Conservation (phyloP, 306 rosid species). For the Trifolium fragiferum region DNA sequence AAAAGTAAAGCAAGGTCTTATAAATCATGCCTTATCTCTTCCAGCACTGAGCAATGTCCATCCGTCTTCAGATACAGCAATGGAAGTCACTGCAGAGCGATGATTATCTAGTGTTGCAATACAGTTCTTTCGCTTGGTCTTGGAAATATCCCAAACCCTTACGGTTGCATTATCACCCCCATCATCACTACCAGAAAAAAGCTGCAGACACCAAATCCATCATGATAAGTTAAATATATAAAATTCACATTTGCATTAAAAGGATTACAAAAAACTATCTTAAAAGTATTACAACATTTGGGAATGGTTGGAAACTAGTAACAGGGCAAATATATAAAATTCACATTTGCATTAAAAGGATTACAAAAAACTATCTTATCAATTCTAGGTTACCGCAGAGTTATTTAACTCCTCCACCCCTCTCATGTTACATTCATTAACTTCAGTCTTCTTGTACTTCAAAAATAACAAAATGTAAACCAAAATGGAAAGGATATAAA, state of each 20-base stretch:
- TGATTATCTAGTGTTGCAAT: slow-evolving; percentile 74
- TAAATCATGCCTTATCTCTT: slow-evolving; percentile 78
- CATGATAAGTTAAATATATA: slow-evolving; percentile 31
- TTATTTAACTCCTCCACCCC: background rate
- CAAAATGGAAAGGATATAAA: slow-evolving; percentile 7
- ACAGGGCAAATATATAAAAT: background rate
- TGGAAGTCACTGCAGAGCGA: slow-evolving; percentile 78
- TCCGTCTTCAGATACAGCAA: slow-evolving; percentile 89
- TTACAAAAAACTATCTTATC: slow-evolving; percentile 13
- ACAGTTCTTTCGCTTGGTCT: slow-evolving; percentile 60
- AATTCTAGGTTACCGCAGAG: background rate
- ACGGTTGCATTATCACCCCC: slow-evolving; percentile 83
- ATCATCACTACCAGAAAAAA: slow-evolving; percentile 95
- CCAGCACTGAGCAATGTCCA: slow-evolving; percentile 89
- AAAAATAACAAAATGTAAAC: slow-evolving; percentile 16
- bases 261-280: too few species aligned
- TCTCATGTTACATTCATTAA: slow-evolving; percentile 5
- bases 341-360: slow-evolving; percentile 28
- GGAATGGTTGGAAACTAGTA: slow-evolving; percentile 20
- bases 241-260: too few species aligned
- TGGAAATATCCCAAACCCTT: slow-evolving; percentile 84
- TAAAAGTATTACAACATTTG: too few species aligned
- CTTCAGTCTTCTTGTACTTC: slow-evolving; percentile 12
- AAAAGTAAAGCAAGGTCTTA: slow-evolving; percentile 23
- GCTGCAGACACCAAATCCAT: slow-evolving; percentile 53